Base-by-base conservation (phyloP, 2,329 filamentous ascomycete species). In the Hymenoscyphus fraxineus region DNA sequence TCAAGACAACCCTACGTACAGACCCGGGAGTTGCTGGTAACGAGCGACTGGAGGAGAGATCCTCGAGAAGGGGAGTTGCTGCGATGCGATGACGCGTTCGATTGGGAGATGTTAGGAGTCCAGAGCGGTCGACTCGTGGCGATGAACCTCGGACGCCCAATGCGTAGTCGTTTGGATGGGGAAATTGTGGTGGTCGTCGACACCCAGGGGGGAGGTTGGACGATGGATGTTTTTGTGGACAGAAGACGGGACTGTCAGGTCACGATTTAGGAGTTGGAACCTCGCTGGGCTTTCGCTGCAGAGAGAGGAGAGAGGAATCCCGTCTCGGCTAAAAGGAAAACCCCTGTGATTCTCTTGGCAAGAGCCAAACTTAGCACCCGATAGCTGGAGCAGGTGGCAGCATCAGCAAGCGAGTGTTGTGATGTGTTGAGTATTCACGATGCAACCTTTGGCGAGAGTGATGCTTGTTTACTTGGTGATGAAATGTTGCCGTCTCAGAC, bases 11-110 rank as follows among this genome's bases (percentile, higher is more conserved):
- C 59, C 59, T 73, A 73, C 72, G 65, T 67, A 57, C 61, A 65
- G 62, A 58, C 60, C 54, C 57, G 64, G 64, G 55, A 40, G 63
- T 67, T 62, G 68, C 63, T 68, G 61, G 64, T 69, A 74, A 74
- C 72, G 72, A 74, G 71, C 66, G 73, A 67, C 71, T 71, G 69
- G 73, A 73, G 66, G 66, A 72, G 68, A 69, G 68, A 66, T 70
- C 72, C 73, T 73, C 68, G 66, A 69, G 61, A 64, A 67, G 69
- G 64, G 64, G 69, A 66, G 63, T n/a, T 57, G 44, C n/a, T 66
- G 62, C 62, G 62, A 65, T 71, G 69, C 64, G 68, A 70, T 73
- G 69, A 73, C 70, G 72, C 70, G 72, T 71, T 27, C 67, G 59
- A 65, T 66, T 41, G 38, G 59, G 27, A 38, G 51, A 61, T 39